Evolutionary conservation across 192 early-diverging fungal species (phyloP).

Genomic region (Podila minutissima): DNA sequence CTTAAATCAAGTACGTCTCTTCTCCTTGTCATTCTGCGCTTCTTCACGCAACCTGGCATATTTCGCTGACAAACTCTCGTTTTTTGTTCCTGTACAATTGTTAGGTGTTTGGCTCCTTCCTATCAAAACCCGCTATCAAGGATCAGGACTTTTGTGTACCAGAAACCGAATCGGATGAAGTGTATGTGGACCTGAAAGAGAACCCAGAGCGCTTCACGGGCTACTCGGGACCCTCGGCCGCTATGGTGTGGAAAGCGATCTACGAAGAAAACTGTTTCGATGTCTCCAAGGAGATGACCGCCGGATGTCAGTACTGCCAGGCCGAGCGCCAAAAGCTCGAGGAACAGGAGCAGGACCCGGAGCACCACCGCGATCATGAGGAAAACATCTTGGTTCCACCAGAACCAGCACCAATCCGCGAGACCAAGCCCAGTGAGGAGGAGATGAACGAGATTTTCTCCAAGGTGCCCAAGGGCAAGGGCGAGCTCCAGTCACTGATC

Average conservation of each 20-base stretch:
- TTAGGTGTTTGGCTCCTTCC: constrained; percentile 52
- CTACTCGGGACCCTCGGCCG: constrained; percentile 89
- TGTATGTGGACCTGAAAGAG: constrained; percentile 88
- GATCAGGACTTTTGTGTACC: constrained; percentile 84
- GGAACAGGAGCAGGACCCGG: constrained; percentile 3
- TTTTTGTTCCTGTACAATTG: constrained; percentile 15
- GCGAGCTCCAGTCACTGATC: constrained; percentile 27
- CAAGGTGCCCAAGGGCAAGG: constrained; percentile 29
- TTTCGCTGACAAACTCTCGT: background rate
- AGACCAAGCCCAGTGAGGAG: constrained; percentile 16
- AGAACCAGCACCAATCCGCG: constrained; percentile 30
- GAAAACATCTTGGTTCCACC: constrained; percentile 36
- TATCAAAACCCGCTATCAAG: constrained; percentile 56
- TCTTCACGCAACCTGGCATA: background rate
- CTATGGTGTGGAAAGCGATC: constrained; percentile 94
- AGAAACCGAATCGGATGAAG: constrained; percentile 62
- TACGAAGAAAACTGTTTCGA: constrained; percentile 99
- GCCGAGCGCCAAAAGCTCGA: constrained; percentile 20
- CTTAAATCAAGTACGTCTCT: constrained; percentile 11
- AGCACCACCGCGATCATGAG: constrained; percentile 1
- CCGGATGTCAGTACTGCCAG: constrained; percentile 39
- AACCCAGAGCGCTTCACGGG: constrained; percentile 99
- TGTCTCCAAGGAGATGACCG: constrained; percentile 66
- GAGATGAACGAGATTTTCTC: constrained; percentile 45
- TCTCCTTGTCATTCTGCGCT: constrained; percentile 27